Evolutionary conservation across 495 filamentous ascomycete genomes (phyloP).

Genomic region (Clavariopsis aquatica): DNA sequence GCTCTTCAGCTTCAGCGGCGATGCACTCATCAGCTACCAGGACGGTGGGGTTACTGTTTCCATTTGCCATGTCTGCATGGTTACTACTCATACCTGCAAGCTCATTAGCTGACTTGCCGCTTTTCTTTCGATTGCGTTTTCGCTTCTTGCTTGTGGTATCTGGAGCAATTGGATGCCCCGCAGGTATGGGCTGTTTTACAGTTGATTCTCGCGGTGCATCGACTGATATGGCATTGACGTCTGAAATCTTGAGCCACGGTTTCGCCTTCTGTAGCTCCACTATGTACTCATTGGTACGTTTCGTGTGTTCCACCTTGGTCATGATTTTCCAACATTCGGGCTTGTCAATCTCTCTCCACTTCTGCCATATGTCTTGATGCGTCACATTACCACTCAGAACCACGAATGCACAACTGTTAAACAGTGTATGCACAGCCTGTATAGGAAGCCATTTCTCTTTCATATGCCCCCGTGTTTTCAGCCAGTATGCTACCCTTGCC

Average conservation of each 20-base stretch:
- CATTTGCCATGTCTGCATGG: neutral
- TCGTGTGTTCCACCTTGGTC: conserved; percentile 39
- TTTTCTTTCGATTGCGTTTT: neutral
- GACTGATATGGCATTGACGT: neutral
- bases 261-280: conserved; percentile 9
- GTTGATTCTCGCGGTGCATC: neutral
- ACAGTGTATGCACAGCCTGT: conserved; percentile 22
- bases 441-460: conserved; percentile 32
- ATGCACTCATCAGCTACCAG: too few species aligned
- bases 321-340: conserved; percentile 48
- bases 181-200: neutral
- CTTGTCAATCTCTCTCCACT: conserved; percentile 37
- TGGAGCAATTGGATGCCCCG: neutral
- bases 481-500: conserved; percentile 25
- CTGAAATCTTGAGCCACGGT: neutral
- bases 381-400: conserved; percentile 42
- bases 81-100: neutral
- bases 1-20: neutral
- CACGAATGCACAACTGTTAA: conserved; percentile 45
- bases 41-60: neutral
- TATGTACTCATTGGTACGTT: conserved; percentile 26
- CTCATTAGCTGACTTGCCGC: neutral
- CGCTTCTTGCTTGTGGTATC: conserved; percentile 5
- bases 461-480: conserved; percentile 24
- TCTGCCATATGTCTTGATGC: conserved; percentile 15